These are phyloP conservation scores for Mrakia blollopis DNA, from an alignment of 768 basidiomycete species.

Conservation along the genomic window DNA sequence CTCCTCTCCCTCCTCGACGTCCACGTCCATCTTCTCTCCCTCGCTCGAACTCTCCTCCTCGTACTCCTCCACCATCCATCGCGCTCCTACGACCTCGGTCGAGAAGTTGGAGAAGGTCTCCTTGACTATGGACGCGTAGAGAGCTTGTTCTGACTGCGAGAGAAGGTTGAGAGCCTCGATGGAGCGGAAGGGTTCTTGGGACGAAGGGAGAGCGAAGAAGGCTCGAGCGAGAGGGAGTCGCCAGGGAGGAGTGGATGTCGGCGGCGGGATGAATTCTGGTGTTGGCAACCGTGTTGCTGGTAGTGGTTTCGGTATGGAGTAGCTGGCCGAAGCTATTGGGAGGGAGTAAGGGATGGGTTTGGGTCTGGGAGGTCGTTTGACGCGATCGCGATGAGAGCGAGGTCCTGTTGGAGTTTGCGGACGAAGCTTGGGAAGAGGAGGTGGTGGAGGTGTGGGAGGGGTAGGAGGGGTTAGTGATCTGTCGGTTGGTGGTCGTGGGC, in stretches of 20 bases:
- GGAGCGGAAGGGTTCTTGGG: not conserved
- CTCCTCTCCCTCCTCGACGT: not conserved
- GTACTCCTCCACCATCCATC: not conserved
- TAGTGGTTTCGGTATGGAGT: not conserved
- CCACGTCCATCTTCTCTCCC: not conserved
- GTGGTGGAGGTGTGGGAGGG: not conserved
- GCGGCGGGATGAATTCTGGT: not conserved
- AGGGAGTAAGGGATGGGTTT: not conserved
- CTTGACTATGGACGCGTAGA: not conserved
- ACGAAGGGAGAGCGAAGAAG: slow-evolving; percentile 8
- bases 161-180: not conserved
- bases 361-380: too few relatives aligned
- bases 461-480: not conserved
- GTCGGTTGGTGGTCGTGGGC: not conserved
- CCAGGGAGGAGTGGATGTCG: slow-evolving; percentile 5
- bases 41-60: not conserved
- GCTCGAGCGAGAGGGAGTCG: slow-evolving; percentile 20
- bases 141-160: not conserved
- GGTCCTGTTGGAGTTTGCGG: not conserved
- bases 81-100: not conserved
- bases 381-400: not conserved
- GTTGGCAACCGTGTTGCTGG: not conserved
- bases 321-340: not conserved
- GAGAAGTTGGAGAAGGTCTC: slow-evolving; percentile 16
- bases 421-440: not conserved